Evolutionary conservation across 179 eudicot species (phyloP).

Genomic region (Silene coronaria): DNA sequence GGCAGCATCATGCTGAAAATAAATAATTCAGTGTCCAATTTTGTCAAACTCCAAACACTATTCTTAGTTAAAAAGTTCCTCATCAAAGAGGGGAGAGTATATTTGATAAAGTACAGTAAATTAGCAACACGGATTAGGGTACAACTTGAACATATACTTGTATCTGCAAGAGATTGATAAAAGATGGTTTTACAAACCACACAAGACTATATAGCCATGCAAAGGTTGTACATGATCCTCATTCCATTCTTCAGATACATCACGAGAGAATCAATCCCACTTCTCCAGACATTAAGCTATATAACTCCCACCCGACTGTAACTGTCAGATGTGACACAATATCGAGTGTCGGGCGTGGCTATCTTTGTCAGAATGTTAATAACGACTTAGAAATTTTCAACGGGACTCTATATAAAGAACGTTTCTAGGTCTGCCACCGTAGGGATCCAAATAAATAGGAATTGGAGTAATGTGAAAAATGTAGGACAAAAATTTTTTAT

Average conservation of each 20-base stretch:
- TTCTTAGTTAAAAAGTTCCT: not conserved
- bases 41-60: not conserved
- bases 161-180: not conserved
- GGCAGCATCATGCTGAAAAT: slow-evolving; percentile 95
- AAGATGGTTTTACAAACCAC: not conserved
- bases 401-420: too few relatives aligned
- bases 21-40: slow-evolving; percentile 1
- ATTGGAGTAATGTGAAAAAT: too few relatives aligned
- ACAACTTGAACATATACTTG: too few relatives aligned
- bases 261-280: not conserved
- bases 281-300: not conserved
- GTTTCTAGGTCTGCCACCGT: too few relatives aligned
- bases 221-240: not conserved
- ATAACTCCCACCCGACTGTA: not conserved
- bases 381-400: too few relatives aligned
- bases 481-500: too few relatives aligned
- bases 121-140: not conserved
- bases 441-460: too few relatives aligned
- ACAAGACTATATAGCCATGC: not conserved
- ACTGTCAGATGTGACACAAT: too few relatives aligned
- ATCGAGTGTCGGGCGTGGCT: too few relatives aligned
- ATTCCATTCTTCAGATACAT: not conserved
- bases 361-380: too few relatives aligned
- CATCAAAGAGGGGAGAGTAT: not conserved
- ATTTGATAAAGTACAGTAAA: not conserved